phyloP scores from a whole-genome alignment of 1,284 basidiomycete genomes.

The Ganoderma lingzhi region DNA sequence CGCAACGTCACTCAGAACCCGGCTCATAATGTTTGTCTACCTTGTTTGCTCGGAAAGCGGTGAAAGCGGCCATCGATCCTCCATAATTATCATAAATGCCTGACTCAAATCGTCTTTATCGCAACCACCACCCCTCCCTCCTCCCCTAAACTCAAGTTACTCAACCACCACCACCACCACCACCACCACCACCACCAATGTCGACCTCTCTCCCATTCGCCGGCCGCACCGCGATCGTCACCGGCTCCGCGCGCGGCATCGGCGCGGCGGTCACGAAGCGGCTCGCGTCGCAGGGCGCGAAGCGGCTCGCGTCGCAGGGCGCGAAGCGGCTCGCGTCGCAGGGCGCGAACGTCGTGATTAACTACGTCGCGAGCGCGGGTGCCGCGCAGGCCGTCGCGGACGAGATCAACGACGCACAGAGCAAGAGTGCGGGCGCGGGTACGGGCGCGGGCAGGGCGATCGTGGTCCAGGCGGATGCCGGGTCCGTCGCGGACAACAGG shows the following conservation, averaged over 20 bases:
- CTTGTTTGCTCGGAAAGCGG: constrained; percentile 15
- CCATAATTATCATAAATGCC: neutral
- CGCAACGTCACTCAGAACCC: constrained; percentile 52
- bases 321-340: constrained; percentile 58
- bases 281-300: constrained; percentile 62
- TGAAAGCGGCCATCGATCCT: too few relatives aligned
- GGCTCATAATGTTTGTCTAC: constrained; percentile 51
- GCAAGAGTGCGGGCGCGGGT: constrained; percentile 26
- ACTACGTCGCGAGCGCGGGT: constrained; percentile 50
- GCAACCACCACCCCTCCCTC: neutral
- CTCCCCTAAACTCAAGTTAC: too few relatives aligned
- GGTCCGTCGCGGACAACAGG: constrained; percentile 52
- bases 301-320: constrained; percentile 59
- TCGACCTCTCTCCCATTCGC: constrained; percentile 30
- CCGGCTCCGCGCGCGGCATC: constrained; percentile 66
- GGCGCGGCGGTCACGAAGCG: constrained; percentile 61
- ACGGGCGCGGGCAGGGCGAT: constrained; percentile 50
- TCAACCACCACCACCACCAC: too few relatives aligned
- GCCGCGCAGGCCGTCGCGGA: constrained; percentile 56
- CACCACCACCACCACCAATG: constrained; percentile 12
- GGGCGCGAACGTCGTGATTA: constrained; percentile 66
- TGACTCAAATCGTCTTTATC: neutral
- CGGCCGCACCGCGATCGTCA: constrained; percentile 61
- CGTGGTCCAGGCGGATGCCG: constrained; percentile 60
- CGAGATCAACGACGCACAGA: constrained; percentile 46